Evolutionary conservation across 768 basidiomycete species (phyloP).

Genomic region (Pisolithus tinctorius): DNA sequence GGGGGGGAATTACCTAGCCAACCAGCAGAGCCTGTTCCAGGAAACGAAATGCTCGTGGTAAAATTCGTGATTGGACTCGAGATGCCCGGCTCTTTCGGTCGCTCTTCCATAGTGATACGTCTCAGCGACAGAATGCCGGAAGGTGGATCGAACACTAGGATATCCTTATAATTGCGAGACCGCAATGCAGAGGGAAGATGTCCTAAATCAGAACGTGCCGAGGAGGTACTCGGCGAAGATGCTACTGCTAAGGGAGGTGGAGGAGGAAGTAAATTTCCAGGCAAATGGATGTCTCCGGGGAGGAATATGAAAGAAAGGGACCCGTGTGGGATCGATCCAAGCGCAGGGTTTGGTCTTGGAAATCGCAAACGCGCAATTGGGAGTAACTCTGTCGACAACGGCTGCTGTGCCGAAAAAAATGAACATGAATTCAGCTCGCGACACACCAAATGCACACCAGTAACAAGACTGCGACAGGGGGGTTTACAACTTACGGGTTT

Average conservation of each 20-base stretch:
- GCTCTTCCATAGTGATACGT: constrained; percentile 42
- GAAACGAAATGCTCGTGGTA: constrained; percentile 58
- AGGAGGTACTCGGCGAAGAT: constrained; percentile 23
- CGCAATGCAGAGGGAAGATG: constrained; percentile 24
- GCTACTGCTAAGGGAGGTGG: constrained; percentile 12
- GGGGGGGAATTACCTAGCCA: constrained; percentile 27
- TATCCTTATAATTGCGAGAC: constrained; percentile 51
- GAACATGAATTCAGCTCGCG: not conserved
- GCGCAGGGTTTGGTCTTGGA: constrained; percentile 21
- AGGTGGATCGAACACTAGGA: constrained; percentile 60
- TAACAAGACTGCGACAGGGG: too few species aligned
- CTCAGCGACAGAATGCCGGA: constrained; percentile 51
- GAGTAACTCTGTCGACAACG: constrained; percentile 44
- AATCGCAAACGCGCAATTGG: constrained; percentile 53
- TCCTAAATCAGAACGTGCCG: constrained; percentile 21
- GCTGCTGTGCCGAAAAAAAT: constrained; percentile 31
- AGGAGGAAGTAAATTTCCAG: constrained; percentile 35
- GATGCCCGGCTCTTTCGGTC: constrained; percentile 16
- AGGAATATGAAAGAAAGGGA: constrained; percentile 57
- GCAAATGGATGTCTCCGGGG: constrained; percentile 26
- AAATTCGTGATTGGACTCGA: constrained; percentile 25
- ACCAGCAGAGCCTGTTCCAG: constrained; percentile 41
- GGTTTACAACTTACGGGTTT: constrained; percentile 33
- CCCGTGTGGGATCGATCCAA: constrained; percentile 17
- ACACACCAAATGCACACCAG: not conserved